phyloP scores from a whole-genome alignment of 73 alveolate species.

The Paramecium biaurelia region DNA sequence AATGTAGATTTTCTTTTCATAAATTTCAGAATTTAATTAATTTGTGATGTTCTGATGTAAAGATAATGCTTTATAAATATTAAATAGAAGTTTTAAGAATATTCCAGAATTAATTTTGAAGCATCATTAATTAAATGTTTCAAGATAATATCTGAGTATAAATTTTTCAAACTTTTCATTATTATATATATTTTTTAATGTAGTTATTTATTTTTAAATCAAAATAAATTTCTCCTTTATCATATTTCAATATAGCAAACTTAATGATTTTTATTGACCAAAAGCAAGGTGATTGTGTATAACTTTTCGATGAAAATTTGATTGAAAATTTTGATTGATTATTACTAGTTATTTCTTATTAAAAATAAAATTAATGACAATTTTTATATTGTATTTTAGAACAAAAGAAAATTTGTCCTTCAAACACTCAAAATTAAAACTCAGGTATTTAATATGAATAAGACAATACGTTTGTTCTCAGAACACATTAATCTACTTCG shows the following conservation, averaged over 20 bases:
- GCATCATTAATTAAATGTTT: neutral
- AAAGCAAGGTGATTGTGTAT: too few species aligned
- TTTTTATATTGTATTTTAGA: neutral
- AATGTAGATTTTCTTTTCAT: neutral
- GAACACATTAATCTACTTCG: neutral
- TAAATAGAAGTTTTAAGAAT: neutral
- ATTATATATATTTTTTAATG: too few species aligned
- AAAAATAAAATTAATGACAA: neutral
- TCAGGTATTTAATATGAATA: neutral
- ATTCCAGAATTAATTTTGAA: neutral
- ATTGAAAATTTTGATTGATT: neutral
- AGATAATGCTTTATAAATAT: neutral
- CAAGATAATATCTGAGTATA: neutral
- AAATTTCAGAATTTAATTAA: neutral
- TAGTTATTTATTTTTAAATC: too few species aligned
- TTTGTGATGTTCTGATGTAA: neutral
- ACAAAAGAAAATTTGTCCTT: constrained; percentile 20
- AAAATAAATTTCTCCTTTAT: neutral
- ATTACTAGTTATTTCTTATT: neutral
- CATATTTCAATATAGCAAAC: too few species aligned
- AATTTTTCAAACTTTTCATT: neutral
- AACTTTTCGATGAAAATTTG: too few species aligned
- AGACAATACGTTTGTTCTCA: neutral
- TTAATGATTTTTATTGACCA: too few species aligned
- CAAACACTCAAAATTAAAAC: neutral